Evolutionary conservation across 345 rosid genomes (phyloP).

Genomic region (Gossypium turneri): DNA sequence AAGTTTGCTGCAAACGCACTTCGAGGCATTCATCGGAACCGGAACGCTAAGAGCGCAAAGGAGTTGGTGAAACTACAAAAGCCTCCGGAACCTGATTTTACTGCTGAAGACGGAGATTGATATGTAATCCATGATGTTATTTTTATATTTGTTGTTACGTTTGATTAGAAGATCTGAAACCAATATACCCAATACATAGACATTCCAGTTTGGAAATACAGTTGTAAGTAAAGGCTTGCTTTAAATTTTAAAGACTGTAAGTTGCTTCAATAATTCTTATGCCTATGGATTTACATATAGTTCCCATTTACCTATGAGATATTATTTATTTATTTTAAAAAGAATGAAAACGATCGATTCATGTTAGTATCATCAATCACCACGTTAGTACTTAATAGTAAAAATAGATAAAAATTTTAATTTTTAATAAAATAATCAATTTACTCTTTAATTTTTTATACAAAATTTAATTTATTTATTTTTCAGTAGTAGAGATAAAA

Average conservation of each 20-base stretch:
- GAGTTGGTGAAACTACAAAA: conserved; percentile 75
- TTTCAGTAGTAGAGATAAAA: no score
- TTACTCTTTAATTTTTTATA: no score
- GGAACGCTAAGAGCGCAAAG: conserved; percentile 64
- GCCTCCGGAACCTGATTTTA: conserved; percentile 94
- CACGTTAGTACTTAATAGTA: no score
- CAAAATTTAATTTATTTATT: conserved; percentile 6
- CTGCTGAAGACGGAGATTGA: conserved; percentile 70
- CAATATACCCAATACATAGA: neutral
- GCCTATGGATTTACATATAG: neutral
- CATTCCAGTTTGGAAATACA: conserved; percentile 9
- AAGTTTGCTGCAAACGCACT: conserved; percentile 92
- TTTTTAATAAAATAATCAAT: neutral
- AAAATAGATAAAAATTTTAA: no score
- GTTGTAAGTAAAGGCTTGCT: conserved; percentile 10
- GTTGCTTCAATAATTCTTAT: neutral
- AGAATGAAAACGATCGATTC: no score
- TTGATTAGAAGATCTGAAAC: neutral
- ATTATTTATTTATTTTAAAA: no score
- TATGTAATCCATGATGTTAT: neutral
- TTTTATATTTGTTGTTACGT: neutral
- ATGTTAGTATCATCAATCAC: no score
- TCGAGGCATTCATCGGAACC: conserved; percentile 72
- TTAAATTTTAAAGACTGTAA: neutral
- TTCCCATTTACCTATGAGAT: no score